Evolutionary conservation across 108 stramenopile genomes (phyloP), one percentile per base, ranked within the genome.

Genomic region (Craspedostauros australis): DNA sequence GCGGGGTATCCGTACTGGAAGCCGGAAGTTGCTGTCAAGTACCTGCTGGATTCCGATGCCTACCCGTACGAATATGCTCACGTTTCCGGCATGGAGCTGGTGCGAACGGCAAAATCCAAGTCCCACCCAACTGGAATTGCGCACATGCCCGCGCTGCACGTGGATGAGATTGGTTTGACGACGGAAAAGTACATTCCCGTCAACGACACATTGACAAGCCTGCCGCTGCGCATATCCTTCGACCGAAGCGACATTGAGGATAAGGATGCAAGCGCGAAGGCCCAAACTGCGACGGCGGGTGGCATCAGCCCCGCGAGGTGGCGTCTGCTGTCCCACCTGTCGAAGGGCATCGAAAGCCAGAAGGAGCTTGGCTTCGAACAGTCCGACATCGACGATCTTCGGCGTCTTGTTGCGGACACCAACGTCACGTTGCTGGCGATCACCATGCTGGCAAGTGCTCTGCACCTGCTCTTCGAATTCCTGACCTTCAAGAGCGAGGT

Each of bases 381-480:
- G 46, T 78, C 75, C 22, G 95, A 96, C 65, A 90, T 96, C 55
- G 95, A 96, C 48, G 95, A 96, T 53, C 23, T 76, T 8, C 58
- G 68, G 5, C 51, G 59, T 11, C 46, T 76, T 6, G 69, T 76
- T 57, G 68, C 74, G 6, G 74, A 76, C 46, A 76, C 74, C 6
- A 76, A 96, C 82, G 80, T 95, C 6, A 84, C 82, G 31, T 55
- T 96, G n/a, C 70, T 96, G 38, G 74, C 51, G 3, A 68, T 95
- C 11, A 96, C 95, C n/a, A 66, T 94, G 7, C 47, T 96, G 52
- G 94, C 91, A n/a, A 85, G 86, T 29, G 80, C 80, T 11, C 62
- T 96, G 38, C 95, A 96, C 57, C 71, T 96, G 8, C 63, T 96
- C 11, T 96, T 96, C 70, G 95, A 96, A 57, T 91, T 95, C 56